These are phyloP conservation scores for Oryza glaberrima DNA, from an alignment of 176 grass and related monocot species.

Conservation along the genomic window DNA sequence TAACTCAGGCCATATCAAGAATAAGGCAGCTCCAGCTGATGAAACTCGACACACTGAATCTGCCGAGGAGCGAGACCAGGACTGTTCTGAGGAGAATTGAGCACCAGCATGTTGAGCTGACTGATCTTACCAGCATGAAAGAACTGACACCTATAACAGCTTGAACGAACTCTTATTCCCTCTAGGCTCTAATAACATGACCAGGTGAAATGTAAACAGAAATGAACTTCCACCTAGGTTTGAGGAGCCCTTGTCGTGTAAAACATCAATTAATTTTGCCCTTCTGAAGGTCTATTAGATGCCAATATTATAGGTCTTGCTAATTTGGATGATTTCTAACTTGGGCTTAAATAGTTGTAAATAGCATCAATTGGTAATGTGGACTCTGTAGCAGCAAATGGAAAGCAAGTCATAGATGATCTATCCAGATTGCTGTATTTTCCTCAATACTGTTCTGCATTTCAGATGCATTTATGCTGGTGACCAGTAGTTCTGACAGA, in stretches of 20 bases:
- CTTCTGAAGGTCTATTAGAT: slow-evolving; percentile 9
- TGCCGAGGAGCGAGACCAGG: slow-evolving; percentile 50
- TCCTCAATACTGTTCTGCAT: neutral
- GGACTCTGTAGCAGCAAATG: neutral
- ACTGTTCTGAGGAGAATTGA: slow-evolving; percentile 76
- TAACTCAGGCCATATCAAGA: slow-evolving; percentile 75
- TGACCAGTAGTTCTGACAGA: neutral
- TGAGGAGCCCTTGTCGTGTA: slow-evolving; percentile 24
- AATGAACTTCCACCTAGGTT: neutral
- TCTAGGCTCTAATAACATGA: neutral
- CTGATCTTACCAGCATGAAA: slow-evolving; percentile 67
- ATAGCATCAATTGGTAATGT: slow-evolving; percentile 16
- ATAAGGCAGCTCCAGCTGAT: slow-evolving; percentile 55
- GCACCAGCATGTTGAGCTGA: slow-evolving; percentile 78
- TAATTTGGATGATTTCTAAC: slow-evolving; percentile 14
- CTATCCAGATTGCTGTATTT: neutral
- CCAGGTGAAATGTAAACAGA: slow-evolving; percentile 24
- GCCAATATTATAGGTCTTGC: neutral
- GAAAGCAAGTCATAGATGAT: neutral
- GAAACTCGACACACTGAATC: slow-evolving; percentile 47
- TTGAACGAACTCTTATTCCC: slow-evolving; percentile 29
- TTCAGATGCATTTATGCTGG: slow-evolving; percentile 23
- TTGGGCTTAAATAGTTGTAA: slow-evolving; percentile 35
- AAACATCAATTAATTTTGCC: slow-evolving; percentile 35
- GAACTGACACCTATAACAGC: slow-evolving; percentile 47